Conservation (phyloP, 225 moss, liverwort and hornwort genomes). For the Physcomitrium patens region DNA sequence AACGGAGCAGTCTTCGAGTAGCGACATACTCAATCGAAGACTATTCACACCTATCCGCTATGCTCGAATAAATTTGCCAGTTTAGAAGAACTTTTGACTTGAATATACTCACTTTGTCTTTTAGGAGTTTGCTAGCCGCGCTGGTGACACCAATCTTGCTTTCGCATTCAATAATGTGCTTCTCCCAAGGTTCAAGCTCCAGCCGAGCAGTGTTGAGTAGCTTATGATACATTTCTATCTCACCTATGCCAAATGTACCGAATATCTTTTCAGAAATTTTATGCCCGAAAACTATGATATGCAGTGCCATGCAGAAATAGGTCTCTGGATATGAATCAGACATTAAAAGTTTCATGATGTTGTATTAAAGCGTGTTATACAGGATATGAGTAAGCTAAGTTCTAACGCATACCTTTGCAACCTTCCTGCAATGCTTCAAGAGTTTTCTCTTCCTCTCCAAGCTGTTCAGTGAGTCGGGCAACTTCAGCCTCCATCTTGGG, state of each 20-base stretch:
- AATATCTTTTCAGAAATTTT: constrained; percentile 25
- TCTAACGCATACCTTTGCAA: constrained; percentile 69
- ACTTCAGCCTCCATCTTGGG: constrained; percentile 83
- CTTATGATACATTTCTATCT: constrained; percentile 78
- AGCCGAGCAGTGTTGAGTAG: constrained; percentile 62
- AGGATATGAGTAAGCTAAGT: constrained; percentile 16
- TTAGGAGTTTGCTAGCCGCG: constrained; percentile 83
- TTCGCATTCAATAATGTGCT: constrained; percentile 82
- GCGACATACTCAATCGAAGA: constrained; percentile 11
- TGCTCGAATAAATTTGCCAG: constrained; percentile 10
- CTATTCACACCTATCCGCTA: constrained; percentile 3
- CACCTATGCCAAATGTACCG: constrained; percentile 47
- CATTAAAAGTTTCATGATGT: constrained; percentile 9
- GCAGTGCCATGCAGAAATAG: constrained; percentile 6
- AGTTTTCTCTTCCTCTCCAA: constrained; percentile 78
- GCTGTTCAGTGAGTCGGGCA: constrained; percentile 63
- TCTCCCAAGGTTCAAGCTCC: constrained; percentile 97
- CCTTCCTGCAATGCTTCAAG: constrained; percentile 79
- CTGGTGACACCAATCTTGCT: constrained; percentile 77
- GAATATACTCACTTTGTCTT: constrained; percentile 74
- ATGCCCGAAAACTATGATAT: constrained; percentile 7
- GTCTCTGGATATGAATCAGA: constrained; percentile 20
- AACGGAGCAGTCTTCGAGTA: constrained; percentile 6
- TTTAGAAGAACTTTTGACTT: neutral
- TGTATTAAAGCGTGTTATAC: neutral